phyloP scores from a whole-genome alignment of 2,329 filamentous ascomycete genomes.

The Cordyceps militaris region DNA sequence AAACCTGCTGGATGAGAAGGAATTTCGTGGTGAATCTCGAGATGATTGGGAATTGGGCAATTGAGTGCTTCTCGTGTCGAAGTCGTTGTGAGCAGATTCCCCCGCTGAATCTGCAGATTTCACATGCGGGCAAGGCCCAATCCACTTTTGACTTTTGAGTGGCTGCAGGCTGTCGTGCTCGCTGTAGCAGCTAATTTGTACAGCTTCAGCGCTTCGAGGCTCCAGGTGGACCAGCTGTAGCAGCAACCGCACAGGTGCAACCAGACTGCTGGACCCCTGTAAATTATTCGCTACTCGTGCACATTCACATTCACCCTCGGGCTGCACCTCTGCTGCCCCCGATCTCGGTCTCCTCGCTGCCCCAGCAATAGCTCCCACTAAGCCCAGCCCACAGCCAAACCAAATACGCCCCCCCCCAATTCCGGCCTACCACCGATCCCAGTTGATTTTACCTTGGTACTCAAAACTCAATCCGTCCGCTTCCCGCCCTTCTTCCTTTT shows the following conservation, averaged over 20 bases:
- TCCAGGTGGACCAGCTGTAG: neutral
- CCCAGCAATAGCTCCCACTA: constrained; percentile 8
- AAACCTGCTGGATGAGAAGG: neutral
- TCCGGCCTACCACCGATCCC: constrained; percentile 11
- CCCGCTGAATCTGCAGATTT: constrained; percentile 3
- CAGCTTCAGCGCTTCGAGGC: neutral
- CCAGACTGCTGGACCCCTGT: neutral
- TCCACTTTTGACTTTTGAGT: neutral
- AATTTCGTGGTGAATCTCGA: neutral
- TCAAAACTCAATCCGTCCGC: constrained; percentile 11
- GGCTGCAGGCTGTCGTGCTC: neutral
- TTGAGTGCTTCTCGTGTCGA: neutral
- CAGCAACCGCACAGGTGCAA: no score
- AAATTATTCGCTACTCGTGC: neutral
- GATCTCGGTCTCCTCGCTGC: constrained; percentile 10
- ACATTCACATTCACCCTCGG: neutral
- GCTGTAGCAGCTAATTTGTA: neutral
- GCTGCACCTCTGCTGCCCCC: neutral
- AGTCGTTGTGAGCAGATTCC: neutral
- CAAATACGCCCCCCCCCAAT: neutral
- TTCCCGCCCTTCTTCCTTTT: neutral
- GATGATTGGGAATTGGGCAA: neutral
- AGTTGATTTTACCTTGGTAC: constrained; percentile 2
- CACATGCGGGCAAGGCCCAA: neutral
- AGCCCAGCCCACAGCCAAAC: neutral